Conservation (phyloP, 2,329 filamentous ascomycete genomes). For the Aspergillus pseudoterreus region DNA sequence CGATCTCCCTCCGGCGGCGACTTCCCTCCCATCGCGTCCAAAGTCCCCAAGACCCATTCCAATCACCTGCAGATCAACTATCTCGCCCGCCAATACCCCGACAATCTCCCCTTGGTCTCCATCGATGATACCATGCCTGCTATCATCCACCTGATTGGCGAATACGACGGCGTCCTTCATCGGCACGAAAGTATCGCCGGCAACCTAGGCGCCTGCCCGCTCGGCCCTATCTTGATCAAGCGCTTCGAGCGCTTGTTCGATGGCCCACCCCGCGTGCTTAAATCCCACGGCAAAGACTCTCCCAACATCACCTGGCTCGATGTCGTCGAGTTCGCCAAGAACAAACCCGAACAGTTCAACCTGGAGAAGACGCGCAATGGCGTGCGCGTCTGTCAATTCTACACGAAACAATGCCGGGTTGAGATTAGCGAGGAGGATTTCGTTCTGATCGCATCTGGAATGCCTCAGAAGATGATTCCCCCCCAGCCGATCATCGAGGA, state of each 20-base stretch:
- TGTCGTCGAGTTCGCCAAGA: slow-evolving; percentile 77
- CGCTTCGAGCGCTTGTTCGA: slow-evolving; percentile 85
- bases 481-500: slow-evolving; percentile 80
- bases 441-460: slow-evolving; percentile 76
- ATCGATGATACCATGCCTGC: slow-evolving; percentile 69
- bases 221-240: slow-evolving; percentile 78
- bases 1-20: slow-evolving; percentile 43
- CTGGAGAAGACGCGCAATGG: slow-evolving; percentile 67
- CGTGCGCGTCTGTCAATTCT: slow-evolving; percentile 72
- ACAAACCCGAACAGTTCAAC: slow-evolving; percentile 73
- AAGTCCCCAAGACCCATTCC: slow-evolving; percentile 51
- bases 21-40: slow-evolving; percentile 40
- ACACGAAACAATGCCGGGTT: slow-evolving; percentile 73
- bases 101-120: slow-evolving; percentile 60
- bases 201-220: slow-evolving; percentile 77
- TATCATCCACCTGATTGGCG: slow-evolving; percentile 67
- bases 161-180: slow-evolving; percentile 82
- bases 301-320: slow-evolving; percentile 75
- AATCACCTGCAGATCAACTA: slow-evolving; percentile 67
- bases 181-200: slow-evolving; percentile 83
- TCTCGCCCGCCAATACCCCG: slow-evolving; percentile 59
- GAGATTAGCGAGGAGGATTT: slow-evolving; percentile 88
- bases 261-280: slow-evolving; percentile 66
- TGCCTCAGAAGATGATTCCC: slow-evolving; percentile 76
- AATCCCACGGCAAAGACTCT: slow-evolving; percentile 58